Base-by-base conservation (phyloP, 1,139 yeast species). In the Suhomyces bolitotheri region DNA sequence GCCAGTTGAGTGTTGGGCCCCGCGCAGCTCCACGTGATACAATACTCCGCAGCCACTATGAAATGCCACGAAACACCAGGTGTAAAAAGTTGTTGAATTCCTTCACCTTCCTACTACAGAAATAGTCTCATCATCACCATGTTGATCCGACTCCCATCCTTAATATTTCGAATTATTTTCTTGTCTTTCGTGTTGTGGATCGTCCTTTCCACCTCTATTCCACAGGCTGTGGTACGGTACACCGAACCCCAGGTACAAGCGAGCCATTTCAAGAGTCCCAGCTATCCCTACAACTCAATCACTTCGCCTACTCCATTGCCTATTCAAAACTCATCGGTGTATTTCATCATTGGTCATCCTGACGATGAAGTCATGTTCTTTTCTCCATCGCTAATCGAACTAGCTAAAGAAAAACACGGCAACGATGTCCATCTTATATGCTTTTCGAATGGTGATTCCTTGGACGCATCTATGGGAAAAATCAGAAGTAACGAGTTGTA, bases 291-390 rank as follows among this genome's bases (percentile, higher is more conserved):
- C 47, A 56, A 55, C 29, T 64, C 73, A 19, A 54, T 69, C 20
- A 62, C 68, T 2, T 54, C 62, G 9, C 68, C 71, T 4, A 54
- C 66, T 13, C 57, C 65, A 5, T 46, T 64, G 17, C 64, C 66
- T 5, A 61, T 69, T 14, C 56, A 49, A 13, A 58, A 68, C 41
- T 55, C 65, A 24, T 55, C 63, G 1, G 63, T 49, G 12, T 73
- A 71, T 44, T 64, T 86, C 31, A 66, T 92, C 13, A 82, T 89
- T 27, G 96, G 96, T 1, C 99, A 94, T 59, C 99, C 99, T 0
- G 99, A 94, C 59, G 99, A 94, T 57, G 99, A 94, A 60, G 92
- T 89, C 38, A 94, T 94, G 98, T 94, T 94, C 61, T 94, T 92
- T 54, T 78, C 90, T 1, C 98, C 98, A 0, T 71, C 95, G 0